phyloP scores from a whole-genome alignment of 148 eudicot species.

The Cornus florida region DNA sequence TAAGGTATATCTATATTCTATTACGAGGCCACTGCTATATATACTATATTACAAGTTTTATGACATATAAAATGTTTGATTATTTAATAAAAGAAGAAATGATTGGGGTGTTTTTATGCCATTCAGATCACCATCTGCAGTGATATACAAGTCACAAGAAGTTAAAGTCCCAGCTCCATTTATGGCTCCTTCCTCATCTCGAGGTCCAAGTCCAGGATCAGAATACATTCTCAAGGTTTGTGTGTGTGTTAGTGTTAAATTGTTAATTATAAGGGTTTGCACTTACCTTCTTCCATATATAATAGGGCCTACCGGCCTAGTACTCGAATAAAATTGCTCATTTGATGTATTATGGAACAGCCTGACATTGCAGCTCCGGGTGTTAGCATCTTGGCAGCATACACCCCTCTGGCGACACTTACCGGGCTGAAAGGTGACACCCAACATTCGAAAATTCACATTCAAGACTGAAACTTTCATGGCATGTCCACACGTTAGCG shows the following conservation, averaged over 20 bases:
- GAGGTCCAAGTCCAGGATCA: constrained; percentile 86
- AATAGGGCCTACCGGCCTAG: too few relatives aligned
- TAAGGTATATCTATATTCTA: constrained; percentile 43
- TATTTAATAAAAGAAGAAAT: too few relatives aligned
- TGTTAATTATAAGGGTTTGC: too few relatives aligned
- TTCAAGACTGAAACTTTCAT: neutral
- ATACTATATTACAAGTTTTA: too few relatives aligned
- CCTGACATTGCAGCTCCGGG: neutral
- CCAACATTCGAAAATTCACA: neutral
- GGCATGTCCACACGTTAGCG: neutral
- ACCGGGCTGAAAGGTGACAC: neutral
- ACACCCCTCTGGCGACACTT: neutral
- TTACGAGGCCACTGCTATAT: too few relatives aligned
- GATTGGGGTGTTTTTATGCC: too few relatives aligned
- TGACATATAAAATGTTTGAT: neutral
- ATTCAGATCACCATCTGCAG: constrained; percentile 63
- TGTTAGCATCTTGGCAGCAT: neutral
- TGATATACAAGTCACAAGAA: constrained; percentile 58
- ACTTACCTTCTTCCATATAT: too few relatives aligned
- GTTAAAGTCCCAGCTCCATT: constrained; percentile 63
- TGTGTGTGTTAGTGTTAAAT: too few relatives aligned
- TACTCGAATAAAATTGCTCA: too few relatives aligned
- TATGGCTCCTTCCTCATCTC: constrained; percentile 74
- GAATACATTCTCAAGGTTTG: constrained; percentile 72
- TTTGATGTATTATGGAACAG: neutral